Conservation (phyloP, 176 grass and related monocot species). For the Miscanthus lutarioriparius region DNA sequence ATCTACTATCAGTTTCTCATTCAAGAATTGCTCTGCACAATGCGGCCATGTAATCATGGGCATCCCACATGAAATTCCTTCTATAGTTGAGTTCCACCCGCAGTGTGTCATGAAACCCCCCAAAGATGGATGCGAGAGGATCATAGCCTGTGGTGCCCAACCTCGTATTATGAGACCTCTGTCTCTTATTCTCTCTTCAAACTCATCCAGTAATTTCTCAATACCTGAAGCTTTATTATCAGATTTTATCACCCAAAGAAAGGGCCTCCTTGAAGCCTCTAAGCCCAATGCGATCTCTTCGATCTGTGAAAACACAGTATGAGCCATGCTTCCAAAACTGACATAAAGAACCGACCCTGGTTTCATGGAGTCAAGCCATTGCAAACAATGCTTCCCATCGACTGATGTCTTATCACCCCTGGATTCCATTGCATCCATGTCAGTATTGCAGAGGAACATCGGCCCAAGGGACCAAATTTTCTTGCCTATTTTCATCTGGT, state of each 20-base stretch:
- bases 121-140: conserved; percentile 40
- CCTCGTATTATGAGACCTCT: conserved; percentile 42
- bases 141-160: conserved; percentile 54
- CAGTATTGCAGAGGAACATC: conserved; percentile 32
- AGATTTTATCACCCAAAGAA: conserved; percentile 55
- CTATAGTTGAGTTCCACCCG: conserved; percentile 51
- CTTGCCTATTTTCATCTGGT: conserved; percentile 22
- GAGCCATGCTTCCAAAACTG: conserved; percentile 43
- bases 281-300: conserved; percentile 12
- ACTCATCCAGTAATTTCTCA: conserved; percentile 22
- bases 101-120: conserved; percentile 53
- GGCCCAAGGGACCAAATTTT: conserved; percentile 33
- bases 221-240: conserved; percentile 1
- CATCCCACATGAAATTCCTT: conserved; percentile 40
- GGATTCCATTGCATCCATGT: background rate
- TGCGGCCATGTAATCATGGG: conserved; percentile 60
- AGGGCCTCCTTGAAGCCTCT: conserved; percentile 42
- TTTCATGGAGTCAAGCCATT: conserved; percentile 37
- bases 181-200: conserved; percentile 7
- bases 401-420: conserved; percentile 30
- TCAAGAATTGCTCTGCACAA: conserved; percentile 48
- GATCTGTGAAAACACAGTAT: background rate
- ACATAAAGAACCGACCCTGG: conserved; percentile 29
- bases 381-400: conserved; percentile 31
- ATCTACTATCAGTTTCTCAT: conserved; percentile 47